These are phyloP conservation scores for Papilionanthe hybrid DNA, from an alignment of 116 monocot genomes.

Conservation along the genomic window DNA sequence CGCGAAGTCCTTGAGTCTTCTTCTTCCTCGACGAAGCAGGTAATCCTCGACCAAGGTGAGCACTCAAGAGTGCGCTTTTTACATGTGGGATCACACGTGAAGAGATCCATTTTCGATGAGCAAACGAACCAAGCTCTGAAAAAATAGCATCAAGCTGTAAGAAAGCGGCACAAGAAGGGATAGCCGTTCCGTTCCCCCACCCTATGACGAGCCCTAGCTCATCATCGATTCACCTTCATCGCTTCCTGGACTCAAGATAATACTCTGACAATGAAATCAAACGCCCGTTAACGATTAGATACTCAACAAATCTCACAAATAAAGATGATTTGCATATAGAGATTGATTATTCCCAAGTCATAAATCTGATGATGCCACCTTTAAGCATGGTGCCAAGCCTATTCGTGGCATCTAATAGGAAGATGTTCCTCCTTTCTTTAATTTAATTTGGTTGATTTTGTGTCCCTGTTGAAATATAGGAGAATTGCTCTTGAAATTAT, in stretches of 20 bases:
- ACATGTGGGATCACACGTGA: constrained; percentile 81
- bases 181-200: constrained; percentile 3
- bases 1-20: too few species aligned
- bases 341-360: constrained; percentile 10
- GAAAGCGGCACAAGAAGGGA: constrained; percentile 33
- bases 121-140: constrained; percentile 53
- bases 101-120: too few species aligned
- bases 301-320: neutral
- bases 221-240: constrained; percentile 27
- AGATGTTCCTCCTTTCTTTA: too few species aligned
- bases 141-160: constrained; percentile 52
- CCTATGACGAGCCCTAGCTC: constrained; percentile 11
- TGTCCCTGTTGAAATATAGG: constrained; percentile 31
- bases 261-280: constrained; percentile 29
- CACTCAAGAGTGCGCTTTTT: neutral
- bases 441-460: constrained; percentile 4
- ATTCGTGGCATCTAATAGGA: too few species aligned
- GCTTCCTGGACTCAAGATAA: constrained; percentile 19
- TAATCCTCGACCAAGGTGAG: too few species aligned
- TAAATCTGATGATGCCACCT: constrained; percentile 26
- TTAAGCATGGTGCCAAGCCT: constrained; percentile 3
- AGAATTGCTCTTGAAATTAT: constrained; percentile 51
- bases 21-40: too few species aligned
- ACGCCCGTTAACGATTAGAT: too few species aligned
- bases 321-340: constrained; percentile 18